Conservation (phyloP, 352 stramenopile species). For the Peronospora destructor region DNA sequence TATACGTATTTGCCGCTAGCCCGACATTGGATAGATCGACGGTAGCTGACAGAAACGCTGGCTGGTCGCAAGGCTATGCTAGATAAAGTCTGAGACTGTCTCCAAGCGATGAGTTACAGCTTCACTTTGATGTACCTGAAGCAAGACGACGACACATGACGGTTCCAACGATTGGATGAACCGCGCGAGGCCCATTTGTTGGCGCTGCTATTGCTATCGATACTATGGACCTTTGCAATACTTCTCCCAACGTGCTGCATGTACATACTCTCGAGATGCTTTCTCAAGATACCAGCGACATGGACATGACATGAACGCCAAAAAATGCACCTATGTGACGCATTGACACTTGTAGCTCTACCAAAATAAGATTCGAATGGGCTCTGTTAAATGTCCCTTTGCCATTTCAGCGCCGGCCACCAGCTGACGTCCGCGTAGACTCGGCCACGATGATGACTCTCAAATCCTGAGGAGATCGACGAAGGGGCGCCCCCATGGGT, state of each 20-base stretch:
- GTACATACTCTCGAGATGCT: neutral
- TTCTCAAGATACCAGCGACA: constrained; percentile 31
- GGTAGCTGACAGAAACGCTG: constrained; percentile 17
- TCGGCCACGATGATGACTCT: constrained; percentile 19
- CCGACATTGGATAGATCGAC: constrained; percentile 23
- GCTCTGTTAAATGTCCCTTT: constrained; percentile 30
- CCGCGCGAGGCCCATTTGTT: neutral
- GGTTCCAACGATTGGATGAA: constrained; percentile 6
- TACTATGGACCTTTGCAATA: neutral
- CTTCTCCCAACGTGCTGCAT: neutral
- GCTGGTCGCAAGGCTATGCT: neutral
- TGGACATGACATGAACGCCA: constrained; percentile 27
- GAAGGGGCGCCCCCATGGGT: neutral
- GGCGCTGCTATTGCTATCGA: neutral
- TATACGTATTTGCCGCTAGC: constrained; percentile 13
- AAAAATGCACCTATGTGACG: constrained; percentile 16
- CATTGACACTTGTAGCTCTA: constrained; percentile 13
- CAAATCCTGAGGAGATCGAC: constrained; percentile 10
- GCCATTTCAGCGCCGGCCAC: constrained; percentile 23
- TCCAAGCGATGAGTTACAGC: constrained; percentile 2
- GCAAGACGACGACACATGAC: constrained; percentile 15
- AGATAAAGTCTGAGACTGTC: neutral
- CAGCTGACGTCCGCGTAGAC: constrained; percentile 5
- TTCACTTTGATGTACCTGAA: neutral
- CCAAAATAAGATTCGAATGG: constrained; percentile 20